Evolutionary conservation across 1,284 basidiomycete species (phyloP), one percentile per base, ranked within the genome.

Genomic region (Pisolithus thermaeus): DNA sequence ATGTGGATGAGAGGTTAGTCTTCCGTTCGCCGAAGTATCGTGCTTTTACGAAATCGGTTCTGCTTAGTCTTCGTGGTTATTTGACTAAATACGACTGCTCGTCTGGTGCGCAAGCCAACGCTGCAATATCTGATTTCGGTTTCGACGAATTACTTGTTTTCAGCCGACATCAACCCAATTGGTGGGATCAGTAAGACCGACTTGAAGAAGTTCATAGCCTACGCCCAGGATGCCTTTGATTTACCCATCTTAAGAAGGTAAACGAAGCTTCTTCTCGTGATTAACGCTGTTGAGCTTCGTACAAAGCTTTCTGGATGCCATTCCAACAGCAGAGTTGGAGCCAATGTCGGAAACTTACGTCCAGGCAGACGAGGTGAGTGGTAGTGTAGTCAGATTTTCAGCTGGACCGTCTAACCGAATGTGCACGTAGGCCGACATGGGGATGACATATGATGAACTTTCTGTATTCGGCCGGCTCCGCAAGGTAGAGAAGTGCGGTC

Each of bases 401-500:
- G 12, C 32, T 12, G 32, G 32, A 16, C 4, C 12, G 32, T 35
- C 12, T 35, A 12, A 16, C 36, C 20, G 2, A 4, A 18, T 23
- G 7, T 2, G 16, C 46, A 32, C 23, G 11, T 46, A 91, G 87
- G 92, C 84, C 9, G 96, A 98, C 63, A 96, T 97, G 93, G 97
- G 96, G 22, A 98, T 99, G 95, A 97, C 96, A 1, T 99, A 99
- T 68, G 92, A 99, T 62, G 96, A 99, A 64, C 79, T 99, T 16
- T 93, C 90, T 7, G 82, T 93, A 25, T 97, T 95, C 62, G 97
- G 96, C 28, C 78, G 94, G 32, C 77, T 99, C 37, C 83, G 97
- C 52, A 99, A 99, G 71, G 84, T 97, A 30, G 92, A 95, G 62
- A 98, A 98, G 72, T 95, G 92, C 61, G 97, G 97, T 1, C 96